These are phyloP conservation scores for Trametes meyenii DNA, from an alignment of 768 basidiomycete genomes.

Conservation along the genomic window DNA sequence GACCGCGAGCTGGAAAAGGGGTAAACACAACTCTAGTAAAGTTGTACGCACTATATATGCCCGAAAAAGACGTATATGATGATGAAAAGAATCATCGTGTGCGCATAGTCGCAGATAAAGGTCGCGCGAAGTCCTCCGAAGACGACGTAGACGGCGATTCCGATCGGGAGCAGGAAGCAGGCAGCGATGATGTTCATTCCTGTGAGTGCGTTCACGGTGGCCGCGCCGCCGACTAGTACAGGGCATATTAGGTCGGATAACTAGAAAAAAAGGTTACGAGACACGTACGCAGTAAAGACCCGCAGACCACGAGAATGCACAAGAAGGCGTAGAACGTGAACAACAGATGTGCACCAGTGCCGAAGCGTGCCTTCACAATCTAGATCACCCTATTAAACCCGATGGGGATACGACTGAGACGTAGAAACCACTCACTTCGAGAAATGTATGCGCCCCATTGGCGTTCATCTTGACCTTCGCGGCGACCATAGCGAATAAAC, in stretches of 20 bases:
- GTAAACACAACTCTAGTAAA: conserved; percentile 38
- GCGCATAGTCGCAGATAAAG: conserved; percentile 35
- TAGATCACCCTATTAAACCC: conserved; percentile 18
- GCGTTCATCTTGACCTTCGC: conserved; percentile 64
- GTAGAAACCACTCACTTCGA: conserved; percentile 40
- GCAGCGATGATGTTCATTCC: conserved; percentile 36
- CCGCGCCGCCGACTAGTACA: conserved; percentile 30
- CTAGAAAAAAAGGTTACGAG: too few relatives aligned
- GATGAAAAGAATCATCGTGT: conserved; percentile 34
- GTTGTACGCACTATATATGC: conserved; percentile 28
- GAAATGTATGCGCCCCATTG: conserved; percentile 58
- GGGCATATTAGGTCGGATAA: conserved; percentile 33
- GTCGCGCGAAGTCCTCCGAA: conserved; percentile 36
- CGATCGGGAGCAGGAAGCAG: conserved; percentile 35
- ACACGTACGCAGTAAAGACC: conserved; percentile 49
- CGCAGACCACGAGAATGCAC: conserved; percentile 53
- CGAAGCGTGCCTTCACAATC: conserved; percentile 54
- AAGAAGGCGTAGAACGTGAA: conserved; percentile 57
- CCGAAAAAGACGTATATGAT: conserved; percentile 34
- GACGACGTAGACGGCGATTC: conserved; percentile 35
- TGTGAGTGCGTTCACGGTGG: conserved; percentile 35
- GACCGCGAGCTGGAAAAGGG: too few relatives aligned
- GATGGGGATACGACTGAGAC: background rate
- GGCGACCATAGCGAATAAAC: conserved; percentile 55
- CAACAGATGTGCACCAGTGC: conserved; percentile 48